Evolutionary conservation across 2,329 filamentous ascomycete genomes (phyloP), one percentile per base, ranked within the genome.

Genomic region (Aspergillus sp.): DNA sequence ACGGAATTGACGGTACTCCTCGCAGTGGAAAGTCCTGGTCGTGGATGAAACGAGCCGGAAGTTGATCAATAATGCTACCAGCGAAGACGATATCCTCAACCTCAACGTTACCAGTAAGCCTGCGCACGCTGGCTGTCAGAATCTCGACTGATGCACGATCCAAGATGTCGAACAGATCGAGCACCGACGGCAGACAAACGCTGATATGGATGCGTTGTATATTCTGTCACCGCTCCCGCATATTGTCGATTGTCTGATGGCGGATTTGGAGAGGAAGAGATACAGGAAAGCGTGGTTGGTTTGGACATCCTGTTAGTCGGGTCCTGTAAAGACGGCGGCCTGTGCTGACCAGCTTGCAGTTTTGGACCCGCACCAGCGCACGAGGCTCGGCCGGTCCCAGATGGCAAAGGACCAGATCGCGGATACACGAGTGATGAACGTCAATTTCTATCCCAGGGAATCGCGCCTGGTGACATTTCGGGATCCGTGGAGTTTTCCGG

Each of bases 31-130:
- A 75, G 84, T 95, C 46, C 68, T 98, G 47, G 80, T 98, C 33
- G 70, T 95, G 51, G 91, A 98, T 64, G 79, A 84, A 47, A 72
- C 69, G 35, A 88, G 85, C 57, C 80, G 80, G 58, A 88, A 82
- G 60, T 74, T 98, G 49, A 73, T 98, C 49, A 81, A 93, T 63
- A 93, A 89, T 69, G 82, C 85, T 29, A 76, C 89, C 57, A 89
- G 86, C 52, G 83, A 95, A 68, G 89, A 98, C 75, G 86, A 95
- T 53, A 93, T 98, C 46, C 80, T 98, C 64, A 93, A 93, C 58
- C 78, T 86, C 63, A 94, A 94, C 58, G 84, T 98, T 61, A 89
- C 88, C 47, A 94, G 88, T 94, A 72, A 57, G 80, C 49, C 13
- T 13, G 26, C 16, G 17, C 15, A 28, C 11, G 2, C 15, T 27